These are phyloP conservation scores for Dipteronia dyeriana DNA, from an alignment of 345 rosid species.

Conservation along the genomic window DNA sequence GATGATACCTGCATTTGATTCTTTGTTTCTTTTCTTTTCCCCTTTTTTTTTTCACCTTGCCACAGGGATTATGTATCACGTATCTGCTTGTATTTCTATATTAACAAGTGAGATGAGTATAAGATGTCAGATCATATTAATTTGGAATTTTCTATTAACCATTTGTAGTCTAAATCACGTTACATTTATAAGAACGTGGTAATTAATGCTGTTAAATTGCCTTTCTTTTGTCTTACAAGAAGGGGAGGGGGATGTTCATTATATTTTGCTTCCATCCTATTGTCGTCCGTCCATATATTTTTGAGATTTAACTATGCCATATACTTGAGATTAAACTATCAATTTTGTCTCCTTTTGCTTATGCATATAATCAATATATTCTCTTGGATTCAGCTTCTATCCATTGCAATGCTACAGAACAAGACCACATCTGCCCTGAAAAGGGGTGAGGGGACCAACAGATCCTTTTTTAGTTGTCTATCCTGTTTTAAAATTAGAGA, in stretches of 20 bases:
- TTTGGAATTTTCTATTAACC: too few relatives aligned
- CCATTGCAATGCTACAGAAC: not conserved
- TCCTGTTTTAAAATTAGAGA: not conserved
- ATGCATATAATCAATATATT: not conserved
- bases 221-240: too few relatives aligned
- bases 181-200: too few relatives aligned
- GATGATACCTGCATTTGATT: not conserved
- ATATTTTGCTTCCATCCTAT: too few relatives aligned
- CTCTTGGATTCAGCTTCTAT: not conserved
- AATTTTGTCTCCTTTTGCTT: not conserved
- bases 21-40: not conserved
- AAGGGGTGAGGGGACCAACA: not conserved
- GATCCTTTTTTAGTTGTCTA: not conserved
- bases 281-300: not conserved
- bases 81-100: not conserved
- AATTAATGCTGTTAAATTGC: too few relatives aligned
- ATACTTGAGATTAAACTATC: not conserved
- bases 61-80: not conserved
- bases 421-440: not conserved
- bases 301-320: too few relatives aligned
- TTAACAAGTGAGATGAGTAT: not conserved
- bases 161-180: too few relatives aligned
- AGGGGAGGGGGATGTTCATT: not conserved
- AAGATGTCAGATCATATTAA: too few relatives aligned
- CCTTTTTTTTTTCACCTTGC: not conserved